Evolutionary conservation across 257 asterid genomes (phyloP).

Genomic region (Petunia axillaris): DNA sequence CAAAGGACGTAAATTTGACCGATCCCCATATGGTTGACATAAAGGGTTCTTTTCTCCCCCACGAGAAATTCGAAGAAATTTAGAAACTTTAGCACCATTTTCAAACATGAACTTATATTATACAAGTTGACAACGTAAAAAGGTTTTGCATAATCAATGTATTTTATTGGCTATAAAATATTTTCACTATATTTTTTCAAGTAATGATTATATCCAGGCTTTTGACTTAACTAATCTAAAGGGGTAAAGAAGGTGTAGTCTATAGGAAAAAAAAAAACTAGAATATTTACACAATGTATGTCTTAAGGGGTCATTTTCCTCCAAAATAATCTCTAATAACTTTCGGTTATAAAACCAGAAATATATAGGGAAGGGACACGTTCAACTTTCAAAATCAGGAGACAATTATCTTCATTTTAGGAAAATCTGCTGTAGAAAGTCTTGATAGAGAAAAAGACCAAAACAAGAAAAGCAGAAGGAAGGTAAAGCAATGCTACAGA

Average conservation of each 20-base stretch:
- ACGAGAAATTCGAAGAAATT: not conserved
- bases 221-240: no score
- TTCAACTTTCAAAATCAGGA: not conserved
- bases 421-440: not conserved
- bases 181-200: no score
- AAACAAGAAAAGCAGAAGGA: not conserved
- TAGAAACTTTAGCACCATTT: slow-evolving; percentile 1
- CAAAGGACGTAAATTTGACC: not conserved
- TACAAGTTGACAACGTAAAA: no score
- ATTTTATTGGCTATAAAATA: no score
- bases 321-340: not conserved
- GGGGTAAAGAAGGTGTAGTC: no score
- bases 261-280: no score
- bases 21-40: not conserved
- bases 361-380: not conserved
- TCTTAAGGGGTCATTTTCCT: no score
- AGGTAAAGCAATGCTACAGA: not conserved
- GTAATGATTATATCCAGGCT: no score
- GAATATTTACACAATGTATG: no score
- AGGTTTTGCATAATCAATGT: no score
- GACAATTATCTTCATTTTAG: not conserved
- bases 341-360: not conserved
- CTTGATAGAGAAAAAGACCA: not conserved
- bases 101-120: not conserved
- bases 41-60: not conserved